phyloP scores from a whole-genome alignment of 306 rosid species.

The Lupinus albus region DNA sequence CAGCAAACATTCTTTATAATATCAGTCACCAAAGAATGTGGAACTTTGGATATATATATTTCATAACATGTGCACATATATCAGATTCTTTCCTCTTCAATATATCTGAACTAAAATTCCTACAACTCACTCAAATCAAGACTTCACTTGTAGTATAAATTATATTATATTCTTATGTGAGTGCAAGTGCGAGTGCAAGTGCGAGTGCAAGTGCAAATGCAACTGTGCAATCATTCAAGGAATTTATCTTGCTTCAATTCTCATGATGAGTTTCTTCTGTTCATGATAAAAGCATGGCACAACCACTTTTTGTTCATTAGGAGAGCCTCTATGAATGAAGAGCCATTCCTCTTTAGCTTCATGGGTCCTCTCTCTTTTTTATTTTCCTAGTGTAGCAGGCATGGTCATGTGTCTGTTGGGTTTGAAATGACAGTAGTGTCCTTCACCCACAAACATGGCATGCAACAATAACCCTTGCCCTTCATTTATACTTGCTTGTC shows the following conservation, averaged over 20 bases:
- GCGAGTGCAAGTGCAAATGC: conserved; percentile 5
- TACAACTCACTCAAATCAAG: conserved; percentile 29
- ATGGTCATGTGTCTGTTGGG: conserved; percentile 67
- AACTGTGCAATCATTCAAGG: conserved; percentile 46
- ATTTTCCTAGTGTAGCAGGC: conserved; percentile 56
- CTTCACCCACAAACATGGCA: conserved; percentile 36
- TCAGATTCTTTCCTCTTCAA: conserved; percentile 24
- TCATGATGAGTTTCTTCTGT: conserved; percentile 52
- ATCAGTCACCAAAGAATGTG: conserved; percentile 42
- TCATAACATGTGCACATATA: conserved; percentile 37
- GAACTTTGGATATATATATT: conserved; percentile 33
- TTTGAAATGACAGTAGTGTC: conserved; percentile 52
- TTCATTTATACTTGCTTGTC: conserved; percentile 37
- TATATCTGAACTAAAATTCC: conserved; percentile 36
- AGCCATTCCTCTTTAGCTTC: conserved; percentile 40
- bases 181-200: conserved; percentile 8
- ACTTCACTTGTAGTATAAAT: conserved; percentile 35
- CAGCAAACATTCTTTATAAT: conserved; percentile 55
- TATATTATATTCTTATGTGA: conserved; percentile 33
- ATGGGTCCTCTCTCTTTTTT: conserved; percentile 1
- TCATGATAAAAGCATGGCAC: conserved; percentile 40
- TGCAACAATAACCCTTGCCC: conserved; percentile 32
- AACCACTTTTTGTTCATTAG: conserved; percentile 39
- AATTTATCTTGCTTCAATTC: conserved; percentile 19
- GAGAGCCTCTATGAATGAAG: conserved; percentile 38